These are phyloP conservation scores for Eutrema salsugineum DNA, from an alignment of 441 rosid species.

Conservation along the genomic window DNA sequence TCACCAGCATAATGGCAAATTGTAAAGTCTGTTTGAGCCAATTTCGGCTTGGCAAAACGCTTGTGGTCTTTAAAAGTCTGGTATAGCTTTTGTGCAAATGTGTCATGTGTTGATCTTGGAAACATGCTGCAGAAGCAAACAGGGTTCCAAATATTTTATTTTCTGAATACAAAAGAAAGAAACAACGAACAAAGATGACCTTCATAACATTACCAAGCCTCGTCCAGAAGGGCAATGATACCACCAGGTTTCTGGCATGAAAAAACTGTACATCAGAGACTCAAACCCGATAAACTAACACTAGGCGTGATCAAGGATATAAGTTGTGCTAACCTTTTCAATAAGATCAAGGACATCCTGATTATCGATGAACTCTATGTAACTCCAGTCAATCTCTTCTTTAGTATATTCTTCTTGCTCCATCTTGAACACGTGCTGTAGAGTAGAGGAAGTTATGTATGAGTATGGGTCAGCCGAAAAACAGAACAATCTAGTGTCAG, in stretches of 20 bases:
- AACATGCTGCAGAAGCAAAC: slow-evolving; percentile 70
- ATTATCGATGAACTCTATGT: slow-evolving; percentile 74
- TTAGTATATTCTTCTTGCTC: slow-evolving; percentile 82
- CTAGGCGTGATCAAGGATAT: neutral
- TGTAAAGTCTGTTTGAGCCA: slow-evolving; percentile 88
- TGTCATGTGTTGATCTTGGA: slow-evolving; percentile 94
- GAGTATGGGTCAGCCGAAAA: neutral
- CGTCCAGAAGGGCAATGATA: slow-evolving; percentile 96
- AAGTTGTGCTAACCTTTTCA: slow-evolving; percentile 45
- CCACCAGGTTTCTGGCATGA: slow-evolving; percentile 97
- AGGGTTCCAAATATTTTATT: slow-evolving; percentile 12
- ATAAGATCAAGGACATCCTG: slow-evolving; percentile 73
- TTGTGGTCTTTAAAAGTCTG: slow-evolving; percentile 91
- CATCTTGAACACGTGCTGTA: slow-evolving; percentile 84
- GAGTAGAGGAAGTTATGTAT: slow-evolving; percentile 9
- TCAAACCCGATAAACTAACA: slow-evolving; percentile 5
- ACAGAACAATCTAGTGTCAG: slow-evolving; percentile 15
- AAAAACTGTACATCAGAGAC: slow-evolving; percentile 31
- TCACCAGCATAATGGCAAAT: slow-evolving; percentile 97
- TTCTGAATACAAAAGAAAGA: slow-evolving; percentile 10
- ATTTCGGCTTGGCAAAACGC: slow-evolving; percentile 93
- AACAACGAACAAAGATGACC: slow-evolving; percentile 13
- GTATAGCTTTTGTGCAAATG: slow-evolving; percentile 92
- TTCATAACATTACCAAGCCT: slow-evolving; percentile 80
- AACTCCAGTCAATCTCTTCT: slow-evolving; percentile 84